Conservation (phyloP, 495 filamentous ascomycete species). For the Penicillium roqueforti region DNA sequence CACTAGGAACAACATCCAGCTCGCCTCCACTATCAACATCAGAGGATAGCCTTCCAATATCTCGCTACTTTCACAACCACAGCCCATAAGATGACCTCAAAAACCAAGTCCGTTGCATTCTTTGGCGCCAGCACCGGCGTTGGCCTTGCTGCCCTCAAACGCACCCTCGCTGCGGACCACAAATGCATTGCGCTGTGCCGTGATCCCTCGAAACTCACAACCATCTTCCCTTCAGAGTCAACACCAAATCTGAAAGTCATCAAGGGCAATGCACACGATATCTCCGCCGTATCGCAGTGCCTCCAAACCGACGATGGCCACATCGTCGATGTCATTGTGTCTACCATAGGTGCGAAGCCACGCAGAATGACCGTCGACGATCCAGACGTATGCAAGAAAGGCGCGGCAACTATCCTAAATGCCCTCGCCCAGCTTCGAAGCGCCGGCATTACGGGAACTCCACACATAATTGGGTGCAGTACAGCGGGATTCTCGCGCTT, state of each 20-base stretch:
- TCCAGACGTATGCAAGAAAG: slow-evolving; percentile 53
- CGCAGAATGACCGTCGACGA: slow-evolving; percentile 42
- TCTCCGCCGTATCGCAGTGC: slow-evolving; percentile 31
- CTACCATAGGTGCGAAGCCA: slow-evolving; percentile 32
- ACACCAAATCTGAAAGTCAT: slow-evolving; percentile 44
- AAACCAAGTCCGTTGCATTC: slow-evolving; percentile 38
- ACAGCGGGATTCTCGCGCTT: slow-evolving; percentile 49
- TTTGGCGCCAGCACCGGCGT: slow-evolving; percentile 52
- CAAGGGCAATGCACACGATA: slow-evolving; percentile 50
- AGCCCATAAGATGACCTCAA: slow-evolving; percentile 14
- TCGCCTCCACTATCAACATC: neutral
- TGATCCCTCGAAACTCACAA: slow-evolving; percentile 56
- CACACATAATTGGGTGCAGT: slow-evolving; percentile 45
- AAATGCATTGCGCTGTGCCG: slow-evolving; percentile 52
- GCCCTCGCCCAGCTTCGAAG: slow-evolving; percentile 36
- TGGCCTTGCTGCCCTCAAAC: slow-evolving; percentile 43
- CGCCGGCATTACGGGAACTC: slow-evolving; percentile 27
- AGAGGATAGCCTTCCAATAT: neutral
- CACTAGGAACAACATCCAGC: neutral
- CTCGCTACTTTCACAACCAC: neutral
- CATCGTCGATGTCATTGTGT: slow-evolving; percentile 28
- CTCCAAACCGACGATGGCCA: slow-evolving; percentile 27
- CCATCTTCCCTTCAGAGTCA: slow-evolving; percentile 32
- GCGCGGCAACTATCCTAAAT: slow-evolving; percentile 41
- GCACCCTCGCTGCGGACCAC: slow-evolving; percentile 48